phyloP scores from a whole-genome alignment of 345 rosid genomes.

The Populus euphratica region DNA sequence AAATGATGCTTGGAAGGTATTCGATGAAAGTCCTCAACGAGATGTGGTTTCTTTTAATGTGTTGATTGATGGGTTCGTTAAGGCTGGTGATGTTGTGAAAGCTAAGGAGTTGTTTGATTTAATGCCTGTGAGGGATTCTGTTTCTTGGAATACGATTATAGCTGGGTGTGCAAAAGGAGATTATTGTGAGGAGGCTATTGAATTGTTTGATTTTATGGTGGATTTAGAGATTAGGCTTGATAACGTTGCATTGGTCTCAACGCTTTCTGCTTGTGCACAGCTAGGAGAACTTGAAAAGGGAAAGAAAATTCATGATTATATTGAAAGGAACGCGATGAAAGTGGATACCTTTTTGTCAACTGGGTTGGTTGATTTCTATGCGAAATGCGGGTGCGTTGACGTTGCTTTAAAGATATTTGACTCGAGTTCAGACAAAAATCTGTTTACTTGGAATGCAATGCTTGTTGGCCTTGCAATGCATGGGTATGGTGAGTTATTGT shows the following conservation, averaged over 20 bases:
- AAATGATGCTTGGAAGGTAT: constrained; percentile 34
- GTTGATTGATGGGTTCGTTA: constrained; percentile 57
- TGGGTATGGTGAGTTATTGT: constrained; percentile 39
- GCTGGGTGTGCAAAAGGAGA: constrained; percentile 55
- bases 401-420: constrained; percentile 44
- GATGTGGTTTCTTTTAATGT: constrained; percentile 60
- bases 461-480: constrained; percentile 71
- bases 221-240: constrained; percentile 41
- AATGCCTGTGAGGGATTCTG: constrained; percentile 60
- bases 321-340: constrained; percentile 27
- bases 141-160: constrained; percentile 65
- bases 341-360: constrained; percentile 61
- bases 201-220: constrained; percentile 47
- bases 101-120: constrained; percentile 50
- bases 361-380: constrained; percentile 60
- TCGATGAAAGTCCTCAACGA: constrained; percentile 49
- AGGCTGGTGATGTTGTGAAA: constrained; percentile 40
- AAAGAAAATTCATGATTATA: constrained; percentile 44
- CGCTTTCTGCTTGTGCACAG: constrained; percentile 76
- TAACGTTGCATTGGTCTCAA: constrained; percentile 58
- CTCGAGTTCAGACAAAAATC: constrained; percentile 39
- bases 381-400: constrained; percentile 59
- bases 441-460: constrained; percentile 67
- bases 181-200: constrained; percentile 42
- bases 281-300: constrained; percentile 57